Evolutionary conservation across 371 early-diverging fungal species (phyloP).

Genomic region (Apophysomyces variabilis): DNA sequence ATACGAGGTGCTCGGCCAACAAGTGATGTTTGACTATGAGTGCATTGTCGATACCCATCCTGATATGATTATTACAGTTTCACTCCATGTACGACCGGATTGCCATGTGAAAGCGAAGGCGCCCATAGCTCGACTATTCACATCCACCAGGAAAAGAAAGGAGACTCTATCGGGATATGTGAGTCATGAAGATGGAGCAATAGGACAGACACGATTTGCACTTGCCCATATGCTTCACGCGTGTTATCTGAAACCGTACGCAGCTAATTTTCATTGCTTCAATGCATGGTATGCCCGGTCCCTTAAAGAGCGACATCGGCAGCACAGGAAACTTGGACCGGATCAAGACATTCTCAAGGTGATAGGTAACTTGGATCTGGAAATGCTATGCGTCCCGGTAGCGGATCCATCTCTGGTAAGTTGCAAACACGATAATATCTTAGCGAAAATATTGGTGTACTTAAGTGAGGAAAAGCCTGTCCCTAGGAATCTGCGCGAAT

Average conservation of each 20-base stretch:
- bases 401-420: slow-evolving; percentile 30
- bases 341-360: slow-evolving; percentile 27
- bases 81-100: slow-evolving; percentile 46
- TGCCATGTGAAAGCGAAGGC: slow-evolving; percentile 38
- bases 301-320: slow-evolving; percentile 12
- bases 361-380: slow-evolving; percentile 31
- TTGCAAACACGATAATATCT: neutral
- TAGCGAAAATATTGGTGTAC: neutral
- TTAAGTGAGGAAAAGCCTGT: slow-evolving; percentile 27
- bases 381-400: slow-evolving; percentile 37
- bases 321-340: slow-evolving; percentile 8
- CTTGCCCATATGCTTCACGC: slow-evolving; percentile 47
- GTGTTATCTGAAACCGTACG: slow-evolving; percentile 38
- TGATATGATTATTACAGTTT: slow-evolving; percentile 41
- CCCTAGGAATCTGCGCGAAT: slow-evolving; percentile 47
- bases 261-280: slow-evolving; percentile 49
- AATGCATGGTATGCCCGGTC: slow-evolving; percentile 46
- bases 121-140: slow-evolving; percentile 39
- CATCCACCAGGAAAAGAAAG: slow-evolving; percentile 36
- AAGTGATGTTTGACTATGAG: slow-evolving; percentile 40
- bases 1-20: slow-evolving; percentile 37
- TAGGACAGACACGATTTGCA: slow-evolving; percentile 50
- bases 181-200: slow-evolving; percentile 47
- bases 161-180: slow-evolving; percentile 44
- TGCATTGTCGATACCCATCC: slow-evolving; percentile 43